Conservation (phyloP, 352 stramenopile genomes). For the Phytophthora sansomeana region DNA sequence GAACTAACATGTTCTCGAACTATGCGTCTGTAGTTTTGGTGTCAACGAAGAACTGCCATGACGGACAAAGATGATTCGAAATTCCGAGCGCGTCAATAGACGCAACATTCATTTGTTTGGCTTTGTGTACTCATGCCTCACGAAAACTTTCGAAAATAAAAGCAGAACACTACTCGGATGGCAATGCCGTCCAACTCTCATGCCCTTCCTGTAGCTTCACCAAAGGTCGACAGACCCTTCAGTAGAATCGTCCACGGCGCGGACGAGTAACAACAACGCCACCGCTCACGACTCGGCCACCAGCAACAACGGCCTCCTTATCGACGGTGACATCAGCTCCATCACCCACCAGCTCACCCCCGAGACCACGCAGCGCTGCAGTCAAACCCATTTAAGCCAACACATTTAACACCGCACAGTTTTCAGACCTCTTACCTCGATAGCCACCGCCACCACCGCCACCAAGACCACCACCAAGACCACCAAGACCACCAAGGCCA, state of each 20-base stretch:
- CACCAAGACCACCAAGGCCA: conserved; percentile 15
- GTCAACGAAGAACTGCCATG: too few relatives aligned
- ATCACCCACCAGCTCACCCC: conserved; percentile 11
- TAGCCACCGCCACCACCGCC: conserved; percentile 9
- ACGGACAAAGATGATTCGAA: background rate
- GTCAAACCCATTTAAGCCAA: background rate
- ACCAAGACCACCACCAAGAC: conserved; percentile 21
- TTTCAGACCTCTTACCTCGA: conserved; percentile 13
- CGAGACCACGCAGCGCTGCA: conserved; percentile 29
- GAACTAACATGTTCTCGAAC: too few relatives aligned
- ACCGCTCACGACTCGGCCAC: conserved; percentile 21
- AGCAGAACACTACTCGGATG: background rate
- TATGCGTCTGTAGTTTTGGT: too few relatives aligned
- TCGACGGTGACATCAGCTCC: background rate
- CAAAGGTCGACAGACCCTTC: background rate
- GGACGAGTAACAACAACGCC: conserved; percentile 35
- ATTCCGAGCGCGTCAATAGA: conserved; percentile 2
- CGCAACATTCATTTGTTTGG: conserved; percentile 16
- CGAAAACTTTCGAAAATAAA: conserved; percentile 3
- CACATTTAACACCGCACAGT: background rate
- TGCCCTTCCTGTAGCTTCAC: background rate
- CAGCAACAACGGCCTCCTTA: conserved; percentile 35
- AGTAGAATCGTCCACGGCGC: conserved; percentile 28
- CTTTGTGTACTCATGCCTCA: conserved; percentile 20
- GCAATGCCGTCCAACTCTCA: background rate